Conservation (phyloP, 257 asterid genomes). For the Nicotiana otophora region DNA sequence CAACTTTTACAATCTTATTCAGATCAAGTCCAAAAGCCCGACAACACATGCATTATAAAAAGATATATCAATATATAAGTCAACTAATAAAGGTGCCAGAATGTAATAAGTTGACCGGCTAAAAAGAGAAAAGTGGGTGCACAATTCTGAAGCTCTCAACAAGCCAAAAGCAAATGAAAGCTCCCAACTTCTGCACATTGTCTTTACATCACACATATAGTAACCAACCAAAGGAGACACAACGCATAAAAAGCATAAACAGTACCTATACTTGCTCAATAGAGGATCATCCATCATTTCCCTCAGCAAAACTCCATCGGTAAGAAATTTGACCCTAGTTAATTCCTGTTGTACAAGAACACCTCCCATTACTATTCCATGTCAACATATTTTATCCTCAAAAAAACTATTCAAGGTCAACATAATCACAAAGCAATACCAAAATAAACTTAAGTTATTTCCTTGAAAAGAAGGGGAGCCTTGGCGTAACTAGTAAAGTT, state of each 20-base stretch:
- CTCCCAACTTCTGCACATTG: no score
- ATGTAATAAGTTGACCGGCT: no score
- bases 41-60: neutral
- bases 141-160: no score
- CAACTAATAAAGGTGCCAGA: no score
- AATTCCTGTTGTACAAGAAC: conserved; percentile 52
- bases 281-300: conserved; percentile 99
- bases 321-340: conserved; percentile 79
- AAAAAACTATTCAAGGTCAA: neutral
- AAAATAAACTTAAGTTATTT: neutral
- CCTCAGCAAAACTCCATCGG: conserved; percentile 93
- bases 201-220: no score
- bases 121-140: no score
- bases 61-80: neutral
- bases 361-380: conserved; percentile 18
- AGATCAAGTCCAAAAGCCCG: neutral
- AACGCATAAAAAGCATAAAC: neutral
- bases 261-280: conserved; percentile 86
- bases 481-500: no score
- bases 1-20: neutral
- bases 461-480: neutral
- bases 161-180: no score
- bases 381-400: neutral
- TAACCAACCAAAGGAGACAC: neutral
- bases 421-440: neutral